A percentile compares a stretch with the other conserved stretches of the same genome.
phyloP scores from a whole-genome alignment of 371 early-diverging fungal species.

The Antonospora locustae region DNA sequence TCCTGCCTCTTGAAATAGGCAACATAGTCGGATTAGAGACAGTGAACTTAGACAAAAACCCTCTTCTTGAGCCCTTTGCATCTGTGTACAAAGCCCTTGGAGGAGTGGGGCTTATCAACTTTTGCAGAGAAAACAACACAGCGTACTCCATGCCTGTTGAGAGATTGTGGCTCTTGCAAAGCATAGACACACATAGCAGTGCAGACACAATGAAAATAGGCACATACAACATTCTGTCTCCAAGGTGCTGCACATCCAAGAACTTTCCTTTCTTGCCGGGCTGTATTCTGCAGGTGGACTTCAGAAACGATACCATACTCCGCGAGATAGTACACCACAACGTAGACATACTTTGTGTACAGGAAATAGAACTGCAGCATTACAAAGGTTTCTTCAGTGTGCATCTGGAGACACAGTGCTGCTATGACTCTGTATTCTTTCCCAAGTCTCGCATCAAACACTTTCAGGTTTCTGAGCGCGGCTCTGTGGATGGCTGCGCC shows the following conservation, averaged over 20 bases:
- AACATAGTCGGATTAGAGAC: conserved; percentile 72
- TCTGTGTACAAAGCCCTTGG: conserved; percentile 64
- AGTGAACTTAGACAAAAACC: conserved; percentile 87
- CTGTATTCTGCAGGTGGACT: conserved; percentile 82
- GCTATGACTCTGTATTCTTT: conserved; percentile 76
- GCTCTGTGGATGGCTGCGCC: conserved; percentile 84
- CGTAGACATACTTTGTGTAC: conserved; percentile 81
- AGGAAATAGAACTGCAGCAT: conserved; percentile 58
- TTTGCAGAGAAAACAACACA: conserved; percentile 69
- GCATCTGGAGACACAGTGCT: conserved; percentile 40
- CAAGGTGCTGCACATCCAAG: conserved; percentile 70
- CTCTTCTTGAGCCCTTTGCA: conserved; percentile 67
- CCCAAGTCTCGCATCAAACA: conserved; percentile 78
- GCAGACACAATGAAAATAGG: conserved; percentile 66
- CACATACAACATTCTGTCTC: conserved; percentile 80
- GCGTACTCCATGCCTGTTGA: conserved; percentile 68
- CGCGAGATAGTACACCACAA: conserved; percentile 69
- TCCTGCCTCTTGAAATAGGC: conserved; percentile 77
- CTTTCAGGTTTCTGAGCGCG: conserved; percentile 71
- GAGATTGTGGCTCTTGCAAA: conserved; percentile 73
- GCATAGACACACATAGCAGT: conserved; percentile 34
- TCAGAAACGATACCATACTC: conserved; percentile 72
- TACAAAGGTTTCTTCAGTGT: conserved; percentile 67
- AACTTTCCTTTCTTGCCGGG: conserved; percentile 82
- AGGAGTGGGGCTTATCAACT: conserved; percentile 70